Evolutionary conservation across 164 flowering plant species (phyloP), one percentile per base, ranked within the genome.

Genomic region (Macadamia tetraphylla): DNA sequence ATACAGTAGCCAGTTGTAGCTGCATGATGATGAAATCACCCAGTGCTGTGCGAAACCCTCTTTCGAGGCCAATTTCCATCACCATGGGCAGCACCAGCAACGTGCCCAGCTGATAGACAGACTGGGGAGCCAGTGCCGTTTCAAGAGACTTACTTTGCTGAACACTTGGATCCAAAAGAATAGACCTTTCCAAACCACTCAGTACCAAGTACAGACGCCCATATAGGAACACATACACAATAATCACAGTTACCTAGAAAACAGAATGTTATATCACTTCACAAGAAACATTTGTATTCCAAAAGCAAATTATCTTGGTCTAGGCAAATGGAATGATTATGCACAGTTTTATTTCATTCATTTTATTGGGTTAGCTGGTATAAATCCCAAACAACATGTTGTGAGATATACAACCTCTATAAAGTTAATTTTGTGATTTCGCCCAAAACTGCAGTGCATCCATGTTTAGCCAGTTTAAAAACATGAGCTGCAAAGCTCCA

Each of bases 41-140:
- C 23, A 88, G 62, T 60, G 94, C 94, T 60, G 81, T 82, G 6
- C 89, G 91, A 48, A 88, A 85, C 9, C 94, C 94, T 77, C 86
- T 82, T 60, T 88, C 94, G 40, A 88, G 78, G 63, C 91, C 91
- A 66, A 84, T 84, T 77, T 88, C 94, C 91, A 88, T 88, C 40
- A 88, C 81, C 91, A 86, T 87, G 3, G 94, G 94, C 17, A 88
- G 81, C 30, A 86, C 87, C 35, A 88, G 70, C 66, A 88, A 68
- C 66, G 87, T 67, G 30, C 94, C 94, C 15, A 88, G 68, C 83
- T 88, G 94, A 69, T 82, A 82, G 44, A 87, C 68, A 70, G 87
- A 82, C 64, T 82, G 91, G 43, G 88, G 67, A 13, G 91, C 84
- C 72, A 88, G 72, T 67, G 94, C 91, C 69, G 78, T 62, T 75